Evolutionary conservation across 169 alveolate genomes (phyloP).

Genomic region (Sarcocystis neurona): DNA sequence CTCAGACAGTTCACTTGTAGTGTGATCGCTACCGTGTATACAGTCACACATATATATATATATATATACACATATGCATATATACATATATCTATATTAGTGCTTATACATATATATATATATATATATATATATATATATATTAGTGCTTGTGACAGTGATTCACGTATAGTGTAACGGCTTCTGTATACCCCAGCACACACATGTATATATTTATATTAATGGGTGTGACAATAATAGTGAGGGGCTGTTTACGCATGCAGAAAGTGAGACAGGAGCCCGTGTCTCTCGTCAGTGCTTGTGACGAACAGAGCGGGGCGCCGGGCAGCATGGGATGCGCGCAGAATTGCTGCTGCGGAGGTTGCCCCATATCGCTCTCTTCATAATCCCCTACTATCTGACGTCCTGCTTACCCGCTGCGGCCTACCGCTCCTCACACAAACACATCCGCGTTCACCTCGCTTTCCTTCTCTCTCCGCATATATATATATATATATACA

Average conservation of each 20-base stretch:
- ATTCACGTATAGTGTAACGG: not conserved
- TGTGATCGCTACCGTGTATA: no score
- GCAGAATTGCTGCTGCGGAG: no score
- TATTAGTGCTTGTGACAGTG: not conserved
- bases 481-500: not conserved
- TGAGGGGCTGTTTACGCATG: not conserved
- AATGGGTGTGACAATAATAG: not conserved
- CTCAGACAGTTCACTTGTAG: not conserved
- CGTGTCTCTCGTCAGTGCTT: not conserved
- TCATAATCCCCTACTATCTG: not conserved
- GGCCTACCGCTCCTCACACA: not conserved
- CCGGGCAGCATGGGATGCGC: no score
- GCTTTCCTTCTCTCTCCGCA: not conserved
- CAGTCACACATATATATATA: not conserved
- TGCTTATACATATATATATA: not conserved
- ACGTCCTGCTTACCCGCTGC: not conserved
- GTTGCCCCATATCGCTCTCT: not conserved
- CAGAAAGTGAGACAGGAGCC: not conserved
- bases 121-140: not conserved
- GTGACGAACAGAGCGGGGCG: no score
- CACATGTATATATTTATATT: not conserved
- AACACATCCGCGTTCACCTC: not conserved
- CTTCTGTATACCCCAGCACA: not conserved
- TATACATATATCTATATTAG: not conserved
- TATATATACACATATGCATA: not conserved